Percentiles rank a stretch among this genome's conserved stretches.
Conservation (phyloP, 768 basidiomycete genomes). For the Lepiota venenata region DNA sequence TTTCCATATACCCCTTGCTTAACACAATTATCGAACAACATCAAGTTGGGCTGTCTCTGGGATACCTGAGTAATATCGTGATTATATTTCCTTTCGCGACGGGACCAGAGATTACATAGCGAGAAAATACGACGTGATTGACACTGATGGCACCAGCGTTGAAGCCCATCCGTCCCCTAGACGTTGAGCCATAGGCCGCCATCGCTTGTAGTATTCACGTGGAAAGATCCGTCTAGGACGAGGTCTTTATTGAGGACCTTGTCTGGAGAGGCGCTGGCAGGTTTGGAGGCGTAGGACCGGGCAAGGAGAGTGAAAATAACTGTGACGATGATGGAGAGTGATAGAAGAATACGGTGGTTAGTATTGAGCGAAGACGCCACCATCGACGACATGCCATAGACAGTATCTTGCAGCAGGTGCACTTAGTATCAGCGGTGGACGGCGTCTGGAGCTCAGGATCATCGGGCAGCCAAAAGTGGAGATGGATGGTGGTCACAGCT, state of each 20-base stretch:
- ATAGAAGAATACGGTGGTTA: constrained; percentile 55
- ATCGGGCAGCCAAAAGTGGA: neutral
- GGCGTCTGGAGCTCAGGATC: neutral
- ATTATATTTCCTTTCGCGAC: no score
- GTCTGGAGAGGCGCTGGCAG: constrained; percentile 50
- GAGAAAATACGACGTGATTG: no score
- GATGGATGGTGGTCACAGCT: neutral
- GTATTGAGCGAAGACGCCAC: constrained; percentile 30
- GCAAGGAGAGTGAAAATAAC: constrained; percentile 48
- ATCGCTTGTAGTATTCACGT: constrained; percentile 53
- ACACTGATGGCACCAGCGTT: constrained; percentile 66
- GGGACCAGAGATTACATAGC: no score
- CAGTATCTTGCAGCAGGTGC: constrained; percentile 44
- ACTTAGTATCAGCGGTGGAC: constrained; percentile 32
- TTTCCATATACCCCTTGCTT: no score
- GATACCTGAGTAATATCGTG: no score
- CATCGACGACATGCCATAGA: constrained; percentile 25
- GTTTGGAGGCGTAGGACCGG: constrained; percentile 62
- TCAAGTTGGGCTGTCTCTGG: no score
- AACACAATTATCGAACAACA: no score
- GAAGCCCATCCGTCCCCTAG: constrained; percentile 56
- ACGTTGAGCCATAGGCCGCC: constrained; percentile 61
- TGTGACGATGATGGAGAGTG: constrained; percentile 43
- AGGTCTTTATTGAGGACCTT: constrained; percentile 55
- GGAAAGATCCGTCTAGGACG: constrained; percentile 56